Evolutionary conservation across 2,329 filamentous ascomycete genomes (phyloP).

Genomic region (Colletotrichum euphorbiae): DNA sequence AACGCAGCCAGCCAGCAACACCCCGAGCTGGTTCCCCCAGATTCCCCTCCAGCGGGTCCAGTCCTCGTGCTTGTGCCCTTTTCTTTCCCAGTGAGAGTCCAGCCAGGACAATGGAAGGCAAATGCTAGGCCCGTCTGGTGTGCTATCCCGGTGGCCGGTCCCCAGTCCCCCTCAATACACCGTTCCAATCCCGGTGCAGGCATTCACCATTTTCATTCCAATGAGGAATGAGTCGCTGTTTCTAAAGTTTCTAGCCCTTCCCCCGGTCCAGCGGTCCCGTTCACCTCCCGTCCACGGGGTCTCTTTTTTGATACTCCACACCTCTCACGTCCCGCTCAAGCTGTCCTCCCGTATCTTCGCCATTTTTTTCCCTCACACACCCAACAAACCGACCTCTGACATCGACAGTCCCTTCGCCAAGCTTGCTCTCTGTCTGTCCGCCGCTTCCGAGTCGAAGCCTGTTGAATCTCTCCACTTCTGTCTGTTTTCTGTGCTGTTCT

Average conservation of each 20-base stretch:
- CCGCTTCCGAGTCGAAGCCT: slow-evolving; percentile 20
- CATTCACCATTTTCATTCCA: slow-evolving; percentile 23
- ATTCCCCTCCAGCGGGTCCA: slow-evolving; percentile 26
- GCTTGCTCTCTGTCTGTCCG: slow-evolving; percentile 4
- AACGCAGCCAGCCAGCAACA: background rate
- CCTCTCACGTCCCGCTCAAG: slow-evolving; percentile 28
- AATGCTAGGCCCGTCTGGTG: slow-evolving; percentile 18
- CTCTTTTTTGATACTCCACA: slow-evolving; percentile 35
- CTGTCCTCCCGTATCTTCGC: slow-evolving; percentile 32
- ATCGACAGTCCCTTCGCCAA: slow-evolving; percentile 3
- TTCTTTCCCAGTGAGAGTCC: background rate
- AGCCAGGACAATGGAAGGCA: background rate
- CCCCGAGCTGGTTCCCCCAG: slow-evolving; percentile 33
- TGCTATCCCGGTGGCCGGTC: no score
- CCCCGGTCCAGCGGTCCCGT: slow-evolving; percentile 24
- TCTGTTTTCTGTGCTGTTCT: background rate
- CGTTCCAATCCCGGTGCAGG: slow-evolving; percentile 22
- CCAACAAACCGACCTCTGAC: slow-evolving; percentile 3
- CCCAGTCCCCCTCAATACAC: background rate
- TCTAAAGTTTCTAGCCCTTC: slow-evolving; percentile 9
- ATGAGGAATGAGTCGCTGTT: slow-evolving; percentile 31
- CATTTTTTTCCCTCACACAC: slow-evolving; percentile 37
- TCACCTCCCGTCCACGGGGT: slow-evolving; percentile 31
- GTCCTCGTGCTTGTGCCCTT: background rate
- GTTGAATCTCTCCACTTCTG: slow-evolving; percentile 15